phyloP scores from a whole-genome alignment of 2,329 filamentous ascomycete species.

The Lasiodiplodia theobromae region DNA sequence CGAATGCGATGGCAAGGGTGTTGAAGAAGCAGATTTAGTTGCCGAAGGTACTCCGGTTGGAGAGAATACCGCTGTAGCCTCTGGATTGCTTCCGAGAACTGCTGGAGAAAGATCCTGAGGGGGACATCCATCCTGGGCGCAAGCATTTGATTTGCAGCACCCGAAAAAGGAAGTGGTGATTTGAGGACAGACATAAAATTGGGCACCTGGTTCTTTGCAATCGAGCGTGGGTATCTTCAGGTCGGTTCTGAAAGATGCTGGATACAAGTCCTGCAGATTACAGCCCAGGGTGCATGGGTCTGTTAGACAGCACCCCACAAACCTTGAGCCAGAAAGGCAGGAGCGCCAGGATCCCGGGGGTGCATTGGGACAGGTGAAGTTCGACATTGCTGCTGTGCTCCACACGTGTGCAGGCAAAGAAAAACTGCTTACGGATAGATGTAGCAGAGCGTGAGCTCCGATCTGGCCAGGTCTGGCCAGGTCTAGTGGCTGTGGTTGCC shows the following conservation, averaged over 20 bases:
- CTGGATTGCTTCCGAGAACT: not conserved
- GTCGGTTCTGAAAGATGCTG: constrained; percentile 43
- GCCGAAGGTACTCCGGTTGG: not conserved
- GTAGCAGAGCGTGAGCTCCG: not conserved
- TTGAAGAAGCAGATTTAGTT: not conserved
- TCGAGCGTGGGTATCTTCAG: constrained; percentile 42
- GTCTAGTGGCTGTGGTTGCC: not conserved
- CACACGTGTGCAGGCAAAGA: not conserved
- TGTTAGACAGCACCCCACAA: constrained; percentile 50
- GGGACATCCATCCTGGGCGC: not conserved
- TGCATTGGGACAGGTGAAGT: constrained; percentile 43
- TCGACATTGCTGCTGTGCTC: not conserved
- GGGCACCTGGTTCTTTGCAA: constrained; percentile 36
- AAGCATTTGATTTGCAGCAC: constrained; percentile 42
- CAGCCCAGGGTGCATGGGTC: constrained; percentile 49
- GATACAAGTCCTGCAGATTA: constrained; percentile 40
- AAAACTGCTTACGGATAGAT: not conserved
- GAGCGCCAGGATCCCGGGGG: constrained; percentile 44
- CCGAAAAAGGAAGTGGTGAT: constrained; percentile 45
- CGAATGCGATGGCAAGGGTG: not conserved
- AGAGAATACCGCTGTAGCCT: not conserved
- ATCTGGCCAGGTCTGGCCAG: not conserved
- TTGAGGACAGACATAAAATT: constrained; percentile 46
- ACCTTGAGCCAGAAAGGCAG: constrained; percentile 42
- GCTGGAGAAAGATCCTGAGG: not conserved